These are phyloP conservation scores for Oryza brachyantha DNA, from an alignment of 176 grass and related monocot genomes.

Conservation along the genomic window DNA sequence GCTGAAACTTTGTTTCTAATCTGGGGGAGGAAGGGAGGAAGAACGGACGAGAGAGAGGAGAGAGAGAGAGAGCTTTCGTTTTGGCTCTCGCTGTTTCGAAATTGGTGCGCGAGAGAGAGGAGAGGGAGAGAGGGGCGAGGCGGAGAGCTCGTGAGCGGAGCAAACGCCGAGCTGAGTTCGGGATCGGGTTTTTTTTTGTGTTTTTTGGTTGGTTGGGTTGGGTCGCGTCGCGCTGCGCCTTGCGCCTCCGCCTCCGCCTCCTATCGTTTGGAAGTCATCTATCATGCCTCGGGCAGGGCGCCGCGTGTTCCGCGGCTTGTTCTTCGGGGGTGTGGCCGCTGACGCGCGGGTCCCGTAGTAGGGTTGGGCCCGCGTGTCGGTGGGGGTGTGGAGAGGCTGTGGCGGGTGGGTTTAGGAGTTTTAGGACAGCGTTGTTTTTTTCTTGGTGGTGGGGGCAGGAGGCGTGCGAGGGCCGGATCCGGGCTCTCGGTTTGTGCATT, in stretches of 20 bases:
- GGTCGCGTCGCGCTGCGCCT: no score
- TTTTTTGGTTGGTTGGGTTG: no score
- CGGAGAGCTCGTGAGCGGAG: slow-evolving; percentile 32
- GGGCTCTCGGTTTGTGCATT: no score
- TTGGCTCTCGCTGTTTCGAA: slow-evolving; percentile 49
- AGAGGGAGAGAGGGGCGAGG: not conserved
- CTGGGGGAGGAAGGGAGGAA: not conserved
- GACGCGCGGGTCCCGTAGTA: not conserved
- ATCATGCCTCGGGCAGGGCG: not conserved
- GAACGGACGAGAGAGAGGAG: no score
- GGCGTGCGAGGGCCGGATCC: not conserved
- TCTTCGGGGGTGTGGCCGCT: not conserved
- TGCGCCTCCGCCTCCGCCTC: no score
- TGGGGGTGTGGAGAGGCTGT: not conserved
- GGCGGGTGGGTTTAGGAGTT: not conserved
- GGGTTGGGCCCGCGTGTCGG: not conserved
- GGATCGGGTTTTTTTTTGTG: slow-evolving; percentile 38
- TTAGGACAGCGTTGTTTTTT: not conserved
- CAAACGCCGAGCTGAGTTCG: not conserved
- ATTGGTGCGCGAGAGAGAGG: slow-evolving; percentile 23
- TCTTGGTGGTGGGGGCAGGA: not conserved
- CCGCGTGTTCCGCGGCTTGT: not conserved
- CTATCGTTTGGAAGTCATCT: not conserved
- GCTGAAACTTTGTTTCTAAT: slow-evolving; percentile 44
- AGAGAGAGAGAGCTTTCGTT: not conserved